Base-by-base conservation (phyloP, 2,329 filamentous ascomycete genomes). In the Penicillium hordei region DNA sequence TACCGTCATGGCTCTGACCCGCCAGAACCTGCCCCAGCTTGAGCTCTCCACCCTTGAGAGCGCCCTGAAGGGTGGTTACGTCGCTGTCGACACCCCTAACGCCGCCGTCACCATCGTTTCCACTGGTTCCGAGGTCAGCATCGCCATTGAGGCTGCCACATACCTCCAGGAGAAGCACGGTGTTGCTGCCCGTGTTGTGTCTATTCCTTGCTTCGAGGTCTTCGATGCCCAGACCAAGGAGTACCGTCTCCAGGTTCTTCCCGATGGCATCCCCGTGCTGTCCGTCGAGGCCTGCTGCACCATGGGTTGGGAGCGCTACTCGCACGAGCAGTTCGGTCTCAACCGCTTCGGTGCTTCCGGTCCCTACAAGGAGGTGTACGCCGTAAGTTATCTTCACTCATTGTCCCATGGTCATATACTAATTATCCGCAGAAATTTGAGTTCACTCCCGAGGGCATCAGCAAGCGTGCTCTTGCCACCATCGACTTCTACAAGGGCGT, bases 321-420 rank as follows among this genome's bases (percentile, higher is more conserved):
- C 92, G 59, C 93, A 99, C 81, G 94, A 99, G 87, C 94, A 99
- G 83, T 99, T 99, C 73, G 94, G 94, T 76, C 87, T 99, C 68
- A 99, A 99, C 89, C 87, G 94, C 76, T 99, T 99, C 79, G 94
- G 94, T 87, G 93, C 93, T 68, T 96, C 91, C 56, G 94, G 93
- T 72, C 89, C 93, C 67, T 97, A 97, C 85, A 93, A 93, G 88
- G 89, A 97, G 72, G 92, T 99, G 61, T 99, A 99, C 86, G 89
- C 90, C 84, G 90, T 83, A 82, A 79, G 84, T 78, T 59, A 15
- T 12, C 4, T 45, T 27, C 25, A 34, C 8, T 27, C 5, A 5
- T 36, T 36, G 23, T 33, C 10, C 13, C 12, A 27, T 15, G 27
- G 15, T 9, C 19, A 44, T 15, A 48, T 58, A 45, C 60, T 68